Conservation (phyloP, 805 yeast species). For the Zygoascus flipseniorum region DNA sequence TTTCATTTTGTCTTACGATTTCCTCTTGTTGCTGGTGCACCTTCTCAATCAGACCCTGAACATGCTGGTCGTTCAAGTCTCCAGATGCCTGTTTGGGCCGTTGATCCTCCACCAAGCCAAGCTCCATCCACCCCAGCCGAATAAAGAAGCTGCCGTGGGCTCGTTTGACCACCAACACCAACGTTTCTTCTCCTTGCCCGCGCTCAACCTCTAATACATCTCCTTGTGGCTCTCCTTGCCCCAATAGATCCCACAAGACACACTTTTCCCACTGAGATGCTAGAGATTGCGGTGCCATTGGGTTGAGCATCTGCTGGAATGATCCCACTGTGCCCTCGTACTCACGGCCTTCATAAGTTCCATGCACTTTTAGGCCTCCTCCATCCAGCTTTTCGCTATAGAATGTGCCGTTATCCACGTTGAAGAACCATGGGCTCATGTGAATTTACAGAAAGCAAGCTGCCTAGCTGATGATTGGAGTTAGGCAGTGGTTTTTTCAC, state of each 20-base stretch:
- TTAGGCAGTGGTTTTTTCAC: too few species aligned
- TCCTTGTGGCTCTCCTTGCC: background rate
- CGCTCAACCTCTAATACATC: background rate
- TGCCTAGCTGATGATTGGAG: too few species aligned
- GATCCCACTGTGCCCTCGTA: background rate
- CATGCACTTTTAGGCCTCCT: background rate
- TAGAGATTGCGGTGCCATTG: background rate
- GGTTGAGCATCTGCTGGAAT: background rate
- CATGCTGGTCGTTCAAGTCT: background rate
- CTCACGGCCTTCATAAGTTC: background rate
- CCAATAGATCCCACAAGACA: background rate
- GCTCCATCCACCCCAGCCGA: background rate
- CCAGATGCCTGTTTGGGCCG: background rate
- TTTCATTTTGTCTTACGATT: background rate
- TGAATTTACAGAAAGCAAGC: too few species aligned
- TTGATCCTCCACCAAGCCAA: background rate
- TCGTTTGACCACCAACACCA: background rate
- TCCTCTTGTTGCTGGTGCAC: background rate
- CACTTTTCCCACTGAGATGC: background rate
- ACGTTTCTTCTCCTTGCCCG: background rate
- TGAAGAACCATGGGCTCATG: background rate
- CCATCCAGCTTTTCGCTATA: background rate
- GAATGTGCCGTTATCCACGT: background rate
- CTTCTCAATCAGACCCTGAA: background rate
- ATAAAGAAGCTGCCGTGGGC: background rate